Base-by-base conservation (phyloP, 257 asterid genomes). In the Solanum etuberosum region DNA sequence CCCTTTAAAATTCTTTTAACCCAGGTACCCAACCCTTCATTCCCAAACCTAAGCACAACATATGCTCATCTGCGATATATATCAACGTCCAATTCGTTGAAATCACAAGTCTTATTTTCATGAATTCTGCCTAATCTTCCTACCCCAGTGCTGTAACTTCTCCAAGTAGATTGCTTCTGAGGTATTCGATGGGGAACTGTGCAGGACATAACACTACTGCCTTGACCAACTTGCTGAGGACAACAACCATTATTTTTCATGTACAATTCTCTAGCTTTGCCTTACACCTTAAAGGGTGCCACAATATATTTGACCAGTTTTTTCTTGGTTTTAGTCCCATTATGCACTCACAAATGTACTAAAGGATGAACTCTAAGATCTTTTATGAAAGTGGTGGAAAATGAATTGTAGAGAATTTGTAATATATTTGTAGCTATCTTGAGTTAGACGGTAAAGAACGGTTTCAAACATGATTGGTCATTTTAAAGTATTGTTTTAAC, bases 151-250 rank as follows among this genome's bases (percentile, higher is more conserved):
- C 80, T 34, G 21, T 72, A 72, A 40, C 48, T 34, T 72, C 46
- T 72, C 29, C 5, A 18, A 18, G 46, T 72, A 72, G n/a, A 31
- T 1, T 18, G 35, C n/a, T 73, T 65, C 9, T 46, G 48, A 35
- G 71, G 20, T 61, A 68, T 8, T 16, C 80, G 86, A 63, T 74
- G 87, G 21, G 63, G 73, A 13, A 40, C 9, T 7, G 72, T 42
- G 6, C 83, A 85, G 27, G 31, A 63, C 11, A 78, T 35, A 8
- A 74, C 87, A 1, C 29, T 34, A 32, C 20, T 32, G 4, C 12
- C 35, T 23, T 76, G 86, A 51, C 85, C 89, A n/a, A 90, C 29
- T 42, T 80, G 67, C 9, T 57, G 34, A 15, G 92, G 85, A 48
- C 91, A 90, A 34, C 35, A 7, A 68, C 85, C 90, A 87, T 67